Evolutionary conservation across 1,284 basidiomycete genomes (phyloP).

Genomic region (Irpex sp.): DNA sequence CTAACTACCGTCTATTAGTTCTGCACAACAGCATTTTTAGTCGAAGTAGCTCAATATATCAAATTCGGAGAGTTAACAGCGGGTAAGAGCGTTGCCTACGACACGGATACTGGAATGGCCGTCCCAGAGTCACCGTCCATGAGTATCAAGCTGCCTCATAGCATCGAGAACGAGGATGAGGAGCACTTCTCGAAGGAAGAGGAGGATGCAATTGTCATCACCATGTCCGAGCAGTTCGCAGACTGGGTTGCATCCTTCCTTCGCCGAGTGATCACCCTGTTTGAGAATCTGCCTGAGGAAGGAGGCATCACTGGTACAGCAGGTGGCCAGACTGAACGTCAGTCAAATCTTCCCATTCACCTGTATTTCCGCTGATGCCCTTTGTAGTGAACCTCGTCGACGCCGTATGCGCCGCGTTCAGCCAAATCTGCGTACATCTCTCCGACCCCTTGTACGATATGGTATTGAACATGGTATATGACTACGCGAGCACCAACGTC

Average conservation of each 20-base stretch:
- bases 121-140: constrained; percentile 13
- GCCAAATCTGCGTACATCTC: constrained; percentile 79
- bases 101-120: constrained; percentile 14
- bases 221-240: constrained; percentile 61
- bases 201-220: constrained; percentile 59
- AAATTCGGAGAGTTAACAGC: constrained; percentile 73
- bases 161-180: constrained; percentile 31
- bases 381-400: constrained; percentile 62
- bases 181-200: constrained; percentile 45
- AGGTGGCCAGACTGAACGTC: constrained; percentile 60
- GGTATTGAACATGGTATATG: constrained; percentile 78
- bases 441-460: constrained; percentile 82
- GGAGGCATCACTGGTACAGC: constrained; percentile 50
- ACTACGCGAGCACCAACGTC: constrained; percentile 75
- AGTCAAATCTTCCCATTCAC: neutral
- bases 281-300: constrained; percentile 89
- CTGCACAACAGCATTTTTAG: constrained; percentile 74
- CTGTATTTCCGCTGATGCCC: neutral
- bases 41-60: constrained; percentile 79
- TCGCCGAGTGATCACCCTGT: constrained; percentile 75
- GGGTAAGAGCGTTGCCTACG: constrained; percentile 23
- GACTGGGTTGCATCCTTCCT: constrained; percentile 88
- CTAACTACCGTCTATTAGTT: constrained; percentile 39
- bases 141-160: constrained; percentile 22
- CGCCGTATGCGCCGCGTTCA: constrained; percentile 64